A percentile compares a stretch with the other conserved stretches of the same genome.
These are phyloP conservation scores for Heteromeles arbutifolia DNA, from an alignment of 306 rosid species.

Conservation along the genomic window DNA sequence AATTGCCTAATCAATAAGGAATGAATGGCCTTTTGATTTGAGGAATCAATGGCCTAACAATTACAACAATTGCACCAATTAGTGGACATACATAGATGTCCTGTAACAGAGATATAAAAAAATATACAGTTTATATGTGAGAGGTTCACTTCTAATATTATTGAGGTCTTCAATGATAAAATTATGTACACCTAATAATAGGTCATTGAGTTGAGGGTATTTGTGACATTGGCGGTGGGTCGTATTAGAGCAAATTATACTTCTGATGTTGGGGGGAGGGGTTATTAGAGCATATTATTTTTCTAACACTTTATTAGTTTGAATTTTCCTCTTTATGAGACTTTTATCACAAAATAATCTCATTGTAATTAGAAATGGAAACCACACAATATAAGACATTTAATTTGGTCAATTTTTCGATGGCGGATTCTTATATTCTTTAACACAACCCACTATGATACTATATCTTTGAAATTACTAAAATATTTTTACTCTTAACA, in stretches of 20 bases:
- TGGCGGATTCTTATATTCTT: neutral
- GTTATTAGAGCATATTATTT: neutral
- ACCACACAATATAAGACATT: neutral
- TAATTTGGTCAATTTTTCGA: neutral
- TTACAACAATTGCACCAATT: too few species aligned
- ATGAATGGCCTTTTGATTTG: too few species aligned
- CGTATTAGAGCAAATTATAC: neutral
- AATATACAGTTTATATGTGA: too few species aligned
- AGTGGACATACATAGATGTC: too few species aligned
- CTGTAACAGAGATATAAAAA: too few species aligned
- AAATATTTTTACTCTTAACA: too few species aligned
- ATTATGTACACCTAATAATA: neutral
- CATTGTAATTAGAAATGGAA: neutral
- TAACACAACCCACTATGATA: neutral
- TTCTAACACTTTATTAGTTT: neutral
- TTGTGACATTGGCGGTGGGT: too few species aligned
- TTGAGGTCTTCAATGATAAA: neutral
- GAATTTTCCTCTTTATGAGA: neutral
- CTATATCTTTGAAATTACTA: neutral
- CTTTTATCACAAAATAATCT: too few species aligned
- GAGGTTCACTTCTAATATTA: neutral
- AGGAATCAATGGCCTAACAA: too few species aligned
- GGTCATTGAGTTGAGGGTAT: neutral
- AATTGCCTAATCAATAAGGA: too few species aligned
- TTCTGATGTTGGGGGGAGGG: too few species aligned